Conservation (phyloP, 768 basidiomycete genomes). For the Gloeostereum incarnatum region DNA sequence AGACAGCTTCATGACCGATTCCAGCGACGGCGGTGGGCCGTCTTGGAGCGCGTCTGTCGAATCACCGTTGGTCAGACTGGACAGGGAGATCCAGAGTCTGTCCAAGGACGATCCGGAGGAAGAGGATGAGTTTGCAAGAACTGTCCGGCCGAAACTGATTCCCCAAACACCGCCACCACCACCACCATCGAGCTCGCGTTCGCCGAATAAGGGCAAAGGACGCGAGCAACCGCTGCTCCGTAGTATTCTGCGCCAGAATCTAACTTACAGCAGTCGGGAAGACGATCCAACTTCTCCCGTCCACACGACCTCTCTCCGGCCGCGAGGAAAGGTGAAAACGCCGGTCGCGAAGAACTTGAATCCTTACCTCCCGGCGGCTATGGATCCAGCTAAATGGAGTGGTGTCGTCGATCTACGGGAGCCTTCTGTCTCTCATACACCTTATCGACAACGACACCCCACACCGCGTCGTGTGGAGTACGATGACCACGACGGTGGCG, state of each 20-base stretch:
- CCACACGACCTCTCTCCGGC: conserved; percentile 27
- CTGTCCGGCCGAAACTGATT: conserved; percentile 4
- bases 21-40: conserved; percentile 39
- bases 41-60: conserved; percentile 73
- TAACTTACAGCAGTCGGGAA: conserved; percentile 19
- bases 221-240: conserved; percentile 30
- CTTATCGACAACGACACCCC: conserved; percentile 24
- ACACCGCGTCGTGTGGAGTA: conserved; percentile 8
- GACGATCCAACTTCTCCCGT: conserved; percentile 2
- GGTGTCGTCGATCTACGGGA: conserved; percentile 68
- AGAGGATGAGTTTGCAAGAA: conserved; percentile 8
- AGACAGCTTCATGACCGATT: conserved; percentile 27
- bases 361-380: conserved; percentile 48
- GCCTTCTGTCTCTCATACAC: conserved; percentile 36
- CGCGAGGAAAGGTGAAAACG: conserved; percentile 41
- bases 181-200: conserved; percentile 14
- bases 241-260: conserved; percentile 42
- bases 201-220: conserved; percentile 40
- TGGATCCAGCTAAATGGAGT: conserved; percentile 49
- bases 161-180: neutral
- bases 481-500: conserved; percentile 14
- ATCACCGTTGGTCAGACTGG: conserved; percentile 61
- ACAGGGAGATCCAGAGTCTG: conserved; percentile 51
- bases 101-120: conserved; percentile 39
- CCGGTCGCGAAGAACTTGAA: conserved; percentile 47